Conservation (phyloP, 306 rosid genomes). For the Quercus aquifolioides region DNA sequence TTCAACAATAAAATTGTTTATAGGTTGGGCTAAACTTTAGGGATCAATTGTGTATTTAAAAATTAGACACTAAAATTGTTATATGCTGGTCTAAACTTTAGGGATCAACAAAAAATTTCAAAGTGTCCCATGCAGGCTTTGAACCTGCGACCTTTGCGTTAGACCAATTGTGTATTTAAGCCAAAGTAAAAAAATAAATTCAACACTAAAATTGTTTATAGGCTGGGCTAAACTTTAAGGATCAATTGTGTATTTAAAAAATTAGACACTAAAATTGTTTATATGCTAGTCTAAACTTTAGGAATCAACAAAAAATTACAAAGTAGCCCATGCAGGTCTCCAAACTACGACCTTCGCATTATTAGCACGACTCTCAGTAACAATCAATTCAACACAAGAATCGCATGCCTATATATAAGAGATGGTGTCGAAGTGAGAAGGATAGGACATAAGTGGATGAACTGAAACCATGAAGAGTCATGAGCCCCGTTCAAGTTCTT, state of each 20-base stretch:
- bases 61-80: no score
- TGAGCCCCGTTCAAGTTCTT: slow-evolving; percentile 79
- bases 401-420: slow-evolving; percentile 33
- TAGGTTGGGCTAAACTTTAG: no score
- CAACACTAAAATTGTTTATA: no score
- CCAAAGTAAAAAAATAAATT: no score
- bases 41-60: no score
- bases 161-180: neutral
- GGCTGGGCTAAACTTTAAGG: no score
- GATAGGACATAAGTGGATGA: slow-evolving; percentile 18
- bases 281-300: no score
- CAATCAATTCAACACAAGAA: neutral
- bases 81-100: no score
- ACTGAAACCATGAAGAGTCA: slow-evolving; percentile 55
- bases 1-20: no score
- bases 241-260: no score
- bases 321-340: slow-evolving; percentile 36
- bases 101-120: neutral
- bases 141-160: slow-evolving; percentile 25
- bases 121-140: slow-evolving; percentile 36
- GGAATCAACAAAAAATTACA: neutral
- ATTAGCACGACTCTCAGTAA: slow-evolving; percentile 20
- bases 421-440: slow-evolving; percentile 14
- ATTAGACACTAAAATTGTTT: no score
- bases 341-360: slow-evolving; percentile 23